These are phyloP conservation scores for Tardiomyces blankii DNA, from an alignment of 1,139 yeast species.

Conservation along the genomic window DNA sequence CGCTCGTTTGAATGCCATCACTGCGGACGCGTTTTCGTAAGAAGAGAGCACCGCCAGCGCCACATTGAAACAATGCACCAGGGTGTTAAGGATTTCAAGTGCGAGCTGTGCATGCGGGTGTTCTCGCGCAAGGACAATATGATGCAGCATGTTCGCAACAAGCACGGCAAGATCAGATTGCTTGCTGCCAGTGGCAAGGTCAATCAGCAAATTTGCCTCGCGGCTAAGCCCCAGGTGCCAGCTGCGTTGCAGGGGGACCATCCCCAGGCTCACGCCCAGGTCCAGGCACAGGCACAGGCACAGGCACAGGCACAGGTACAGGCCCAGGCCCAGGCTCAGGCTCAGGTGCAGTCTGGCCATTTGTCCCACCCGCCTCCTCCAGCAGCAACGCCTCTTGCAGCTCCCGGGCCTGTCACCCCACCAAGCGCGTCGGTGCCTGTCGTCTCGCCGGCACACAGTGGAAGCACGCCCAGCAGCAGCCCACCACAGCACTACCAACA, in stretches of 20 bases:
- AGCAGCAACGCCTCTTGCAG: too few species aligned
- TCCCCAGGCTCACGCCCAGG: neutral
- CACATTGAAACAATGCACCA: slow-evolving; percentile 20
- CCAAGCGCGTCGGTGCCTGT: too few species aligned
- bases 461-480: too few species aligned
- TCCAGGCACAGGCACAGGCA: neutral
- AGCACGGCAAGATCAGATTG: slow-evolving; percentile 11
- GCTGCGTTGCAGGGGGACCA: neutral
- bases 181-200: neutral
- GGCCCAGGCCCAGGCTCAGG: too few species aligned
- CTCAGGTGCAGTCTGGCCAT: too few species aligned
- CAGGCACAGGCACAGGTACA: neutral
- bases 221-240: neutral
- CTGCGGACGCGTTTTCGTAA: slow-evolving; percentile 18
- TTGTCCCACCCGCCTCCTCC: too few species aligned
- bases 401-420: too few species aligned
- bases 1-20: slow-evolving; percentile 14
- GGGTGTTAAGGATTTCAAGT: slow-evolving; percentile 17
- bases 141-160: slow-evolving; percentile 21
- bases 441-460: too few species aligned
- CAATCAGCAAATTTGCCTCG: neutral
- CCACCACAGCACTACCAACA: too few species aligned
- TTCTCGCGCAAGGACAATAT: slow-evolving; percentile 19
- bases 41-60: slow-evolving; percentile 17
- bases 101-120: slow-evolving; percentile 15